Conservation (phyloP, 176 grass and related monocot species). For the Oryza punctata region DNA sequence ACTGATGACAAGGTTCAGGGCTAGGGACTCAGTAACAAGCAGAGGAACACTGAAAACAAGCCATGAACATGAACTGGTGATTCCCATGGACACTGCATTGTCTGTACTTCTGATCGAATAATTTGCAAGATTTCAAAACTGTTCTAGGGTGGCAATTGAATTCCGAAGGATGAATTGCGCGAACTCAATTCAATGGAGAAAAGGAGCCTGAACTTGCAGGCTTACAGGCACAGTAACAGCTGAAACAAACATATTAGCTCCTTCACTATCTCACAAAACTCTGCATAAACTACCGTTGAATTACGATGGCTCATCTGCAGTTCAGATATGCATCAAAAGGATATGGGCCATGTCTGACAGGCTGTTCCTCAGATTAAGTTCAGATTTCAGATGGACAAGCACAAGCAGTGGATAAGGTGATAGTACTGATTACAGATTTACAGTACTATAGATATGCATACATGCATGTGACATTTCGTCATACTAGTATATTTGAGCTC, state of each 20-base stretch:
- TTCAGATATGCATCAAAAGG: background rate
- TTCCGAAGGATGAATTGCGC: background rate
- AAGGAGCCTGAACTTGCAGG: background rate
- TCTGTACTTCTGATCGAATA: background rate
- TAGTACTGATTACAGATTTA: background rate
- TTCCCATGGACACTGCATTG: background rate
- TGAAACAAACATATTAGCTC: background rate
- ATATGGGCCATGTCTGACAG: background rate
- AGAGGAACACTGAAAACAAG: background rate
- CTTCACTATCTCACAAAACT: background rate
- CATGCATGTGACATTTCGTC: background rate
- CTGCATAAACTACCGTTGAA: background rate
- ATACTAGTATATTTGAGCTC: constrained; percentile 2
- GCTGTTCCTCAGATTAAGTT: background rate
- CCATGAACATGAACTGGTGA: background rate
- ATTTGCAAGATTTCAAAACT: background rate
- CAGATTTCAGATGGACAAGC: background rate
- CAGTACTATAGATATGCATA: background rate
- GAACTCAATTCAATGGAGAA: background rate
- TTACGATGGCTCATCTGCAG: background rate
- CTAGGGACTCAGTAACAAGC: background rate
- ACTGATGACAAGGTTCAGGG: background rate
- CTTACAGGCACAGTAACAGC: background rate
- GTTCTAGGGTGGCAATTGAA: background rate
- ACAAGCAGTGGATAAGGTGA: background rate